Base-by-base conservation (phyloP, 257 asterid genomes). In the Solanum neorickii region DNA sequence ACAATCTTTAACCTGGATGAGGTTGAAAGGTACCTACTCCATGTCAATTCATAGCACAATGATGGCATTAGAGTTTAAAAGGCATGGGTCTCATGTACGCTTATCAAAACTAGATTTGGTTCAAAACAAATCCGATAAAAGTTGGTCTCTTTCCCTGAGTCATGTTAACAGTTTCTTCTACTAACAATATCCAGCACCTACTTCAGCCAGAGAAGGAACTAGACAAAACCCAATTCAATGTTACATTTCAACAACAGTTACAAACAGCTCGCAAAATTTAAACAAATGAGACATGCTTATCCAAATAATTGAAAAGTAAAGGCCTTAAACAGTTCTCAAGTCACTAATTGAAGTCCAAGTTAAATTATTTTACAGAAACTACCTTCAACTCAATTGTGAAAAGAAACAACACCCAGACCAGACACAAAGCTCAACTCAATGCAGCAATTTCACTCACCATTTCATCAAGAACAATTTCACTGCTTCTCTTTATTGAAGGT, bases 381-480 rank as follows among this genome's bases (percentile, higher is more conserved):
- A 44, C 65, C 41, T 47, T 78, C 66, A 25, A 75, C 56, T 75
- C 83, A 75, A 39, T 21, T 75, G 52, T 75, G 56, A 75, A 77
- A 42, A 77, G 59, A 37, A 77, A 42, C 59, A 2, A 42, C 62
- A 46, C 39, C 18, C n/a, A 78, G 41, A 78, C 65, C 62, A 46
- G 65, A 46, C 65, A 46, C 84, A 78, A 78, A 44, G 31, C 65
- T 8, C 41, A 76, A 25, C 41, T 78, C 84, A 78, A 78, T 42
- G 37, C 60, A 41, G 60, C 60, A 76, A 59, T 59, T 21, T 60
- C 56, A 66, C 93, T 59, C 66, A 92, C 98, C 93, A 62, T 89
- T 86, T 90, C 83, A 60, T 72, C 85, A 68, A 83, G 90, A 85
- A 84, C 88, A 80, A 87, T 88, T 37, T 90, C 93, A 27, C 15